These are phyloP conservation scores for Pseudofabraea citricarpa DNA, from an alignment of 2,329 filamentous ascomycete species.

Conservation along the genomic window DNA sequence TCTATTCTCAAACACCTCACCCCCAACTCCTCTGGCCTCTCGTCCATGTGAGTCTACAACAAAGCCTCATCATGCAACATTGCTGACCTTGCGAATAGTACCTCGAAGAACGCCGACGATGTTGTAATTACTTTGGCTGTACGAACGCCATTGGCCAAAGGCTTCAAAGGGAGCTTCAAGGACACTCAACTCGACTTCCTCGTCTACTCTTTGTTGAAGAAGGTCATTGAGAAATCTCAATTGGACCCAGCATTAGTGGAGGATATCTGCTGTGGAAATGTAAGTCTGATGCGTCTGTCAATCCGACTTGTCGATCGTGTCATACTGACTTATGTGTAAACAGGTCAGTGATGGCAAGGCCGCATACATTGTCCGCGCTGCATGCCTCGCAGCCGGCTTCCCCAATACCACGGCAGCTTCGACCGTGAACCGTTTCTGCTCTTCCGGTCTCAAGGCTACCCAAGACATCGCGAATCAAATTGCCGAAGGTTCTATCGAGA, in stretches of 20 bases:
- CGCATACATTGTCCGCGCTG: slow-evolving; percentile 85
- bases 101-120: slow-evolving; percentile 90
- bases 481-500: slow-evolving; percentile 70
- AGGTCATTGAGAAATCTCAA: slow-evolving; percentile 66
- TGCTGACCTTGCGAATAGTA: slow-evolving; percentile 46
- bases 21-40: slow-evolving; percentile 65
- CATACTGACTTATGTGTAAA: not conserved
- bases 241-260: slow-evolving; percentile 78
- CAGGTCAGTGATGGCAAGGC: slow-evolving; percentile 81
- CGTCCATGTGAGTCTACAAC: slow-evolving; percentile 64
- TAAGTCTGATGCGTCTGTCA: slow-evolving; percentile 35
- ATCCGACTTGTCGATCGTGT: not conserved
- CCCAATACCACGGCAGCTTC: slow-evolving; percentile 82
- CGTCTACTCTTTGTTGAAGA: slow-evolving; percentile 75
- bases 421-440: slow-evolving; percentile 93
- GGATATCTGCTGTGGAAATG: slow-evolving; percentile 91
- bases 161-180: slow-evolving; percentile 88
- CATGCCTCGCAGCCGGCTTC: slow-evolving; percentile 85
- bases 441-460: slow-evolving; percentile 89
- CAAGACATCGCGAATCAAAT: slow-evolving; percentile 95
- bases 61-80: slow-evolving; percentile 9
- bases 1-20: slow-evolving; percentile 84
- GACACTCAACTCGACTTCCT: slow-evolving; percentile 88
- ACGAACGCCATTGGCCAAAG: slow-evolving; percentile 86
- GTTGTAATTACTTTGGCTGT: slow-evolving; percentile 91